These are phyloP conservation scores for Phytophthora aleatoria DNA, from an alignment of 352 stramenopile genomes.

Conservation along the genomic window DNA sequence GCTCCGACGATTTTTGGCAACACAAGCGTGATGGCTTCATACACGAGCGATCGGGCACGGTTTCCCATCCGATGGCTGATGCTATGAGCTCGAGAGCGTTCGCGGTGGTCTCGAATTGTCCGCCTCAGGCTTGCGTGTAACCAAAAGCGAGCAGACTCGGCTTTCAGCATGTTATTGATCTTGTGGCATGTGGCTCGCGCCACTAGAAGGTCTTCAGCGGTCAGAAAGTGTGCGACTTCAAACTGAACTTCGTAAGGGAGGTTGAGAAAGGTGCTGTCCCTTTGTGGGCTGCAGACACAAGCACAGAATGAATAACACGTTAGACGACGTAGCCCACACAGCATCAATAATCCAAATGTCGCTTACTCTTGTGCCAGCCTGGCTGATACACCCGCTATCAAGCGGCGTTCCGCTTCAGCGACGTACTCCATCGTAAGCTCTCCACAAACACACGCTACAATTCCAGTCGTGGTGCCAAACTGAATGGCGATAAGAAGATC, in stretches of 20 bases:
- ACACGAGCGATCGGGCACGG: constrained; percentile 73
- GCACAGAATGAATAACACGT: constrained; percentile 7
- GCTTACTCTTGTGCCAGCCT: constrained; percentile 51
- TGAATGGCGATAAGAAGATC: constrained; percentile 79
- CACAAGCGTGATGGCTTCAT: constrained; percentile 78
- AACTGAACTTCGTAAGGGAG: constrained; percentile 86
- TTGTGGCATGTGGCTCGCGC: constrained; percentile 77
- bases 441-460: constrained; percentile 68
- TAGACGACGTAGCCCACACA: background rate
- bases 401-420: constrained; percentile 59
- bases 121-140: constrained; percentile 78
- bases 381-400: constrained; percentile 57
- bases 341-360: background rate
- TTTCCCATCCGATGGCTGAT: constrained; percentile 52
- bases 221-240: constrained; percentile 74
- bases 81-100: constrained; percentile 54
- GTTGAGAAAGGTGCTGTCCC: constrained; percentile 61
- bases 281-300: constrained; percentile 55
- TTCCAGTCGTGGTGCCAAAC: constrained; percentile 75
- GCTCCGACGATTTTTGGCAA: constrained; percentile 76
- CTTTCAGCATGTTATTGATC: constrained; percentile 83
- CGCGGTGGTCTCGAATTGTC: constrained; percentile 58
- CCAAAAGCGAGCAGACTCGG: constrained; percentile 86
- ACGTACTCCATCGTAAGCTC: constrained; percentile 76
- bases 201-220: constrained; percentile 78